Percentiles rank a stretch among this genome's conserved stretches.
These are phyloP conservation scores for Gonapodya prolifera DNA, from an alignment of 192 early-diverging fungal species.

Conservation along the genomic window DNA sequence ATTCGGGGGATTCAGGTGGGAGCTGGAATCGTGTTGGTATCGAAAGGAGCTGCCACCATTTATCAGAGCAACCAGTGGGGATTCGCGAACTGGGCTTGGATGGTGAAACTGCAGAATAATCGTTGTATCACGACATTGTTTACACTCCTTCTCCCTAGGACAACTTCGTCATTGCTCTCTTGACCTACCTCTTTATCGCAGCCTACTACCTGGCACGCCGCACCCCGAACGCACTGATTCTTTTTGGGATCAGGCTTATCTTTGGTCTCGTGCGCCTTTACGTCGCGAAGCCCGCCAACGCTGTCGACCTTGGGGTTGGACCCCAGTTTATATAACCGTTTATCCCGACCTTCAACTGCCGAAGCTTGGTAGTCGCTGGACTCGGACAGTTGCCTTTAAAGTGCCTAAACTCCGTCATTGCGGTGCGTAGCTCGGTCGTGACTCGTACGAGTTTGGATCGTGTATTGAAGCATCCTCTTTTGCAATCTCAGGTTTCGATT, in stretches of 20 bases:
- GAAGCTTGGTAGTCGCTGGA: conserved; percentile 62
- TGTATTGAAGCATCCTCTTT: no score
- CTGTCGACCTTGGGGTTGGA: conserved; percentile 11
- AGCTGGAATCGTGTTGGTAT: conserved; percentile 53
- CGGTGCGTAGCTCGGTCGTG: no score
- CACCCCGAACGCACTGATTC: conserved; percentile 54
- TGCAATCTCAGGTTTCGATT: no score
- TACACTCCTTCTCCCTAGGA: no score
- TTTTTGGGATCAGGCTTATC: conserved; percentile 56
- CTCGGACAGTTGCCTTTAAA: conserved; percentile 82
- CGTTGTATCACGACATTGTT: no score
- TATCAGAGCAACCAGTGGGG: neutral
- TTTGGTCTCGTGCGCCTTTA: conserved; percentile 49
- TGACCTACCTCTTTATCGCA: conserved; percentile 56
- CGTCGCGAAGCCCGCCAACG: conserved; percentile 14
- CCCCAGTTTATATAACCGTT: conserved; percentile 36
- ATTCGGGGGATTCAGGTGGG: conserved; percentile 70
- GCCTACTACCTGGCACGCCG: conserved; percentile 47
- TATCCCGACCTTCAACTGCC: conserved; percentile 51
- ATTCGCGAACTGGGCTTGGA: neutral
- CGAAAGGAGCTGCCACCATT: conserved; percentile 41
- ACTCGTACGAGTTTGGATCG: no score
- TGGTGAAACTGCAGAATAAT: no score
- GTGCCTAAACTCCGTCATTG: conserved; percentile 66
- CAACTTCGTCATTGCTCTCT: conserved; percentile 58